Base-by-base conservation (phyloP, 2,329 filamentous ascomycete genomes). In the Ceratocystis harringtonii region DNA sequence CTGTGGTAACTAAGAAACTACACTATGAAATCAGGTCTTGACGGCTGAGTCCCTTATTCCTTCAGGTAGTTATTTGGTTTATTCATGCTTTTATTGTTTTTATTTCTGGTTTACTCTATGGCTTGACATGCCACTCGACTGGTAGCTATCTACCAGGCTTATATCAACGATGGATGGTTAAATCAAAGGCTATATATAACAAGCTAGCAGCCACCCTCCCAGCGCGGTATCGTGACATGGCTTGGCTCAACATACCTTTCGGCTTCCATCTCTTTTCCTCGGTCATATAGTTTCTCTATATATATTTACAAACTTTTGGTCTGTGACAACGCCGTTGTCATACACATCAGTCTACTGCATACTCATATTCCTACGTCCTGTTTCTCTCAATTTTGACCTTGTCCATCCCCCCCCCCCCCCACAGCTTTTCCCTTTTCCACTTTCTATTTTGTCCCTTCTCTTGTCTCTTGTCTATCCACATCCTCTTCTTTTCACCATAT, bases 101-200 rank as follows among this genome's bases (percentile, higher is more conserved):
- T 36, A 32, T 30, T 17, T 6, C 25, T 36, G 7, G 55, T 15
- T 22, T 58, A n/a, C 32, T 19, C 7, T 25, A 22, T 55, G 45
- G 19, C 12, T 58, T 36, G 55, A 58, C 12, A 58, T 58, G 28
- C 55, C 28, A 58, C 55, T 57, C 62, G 5, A 44, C 19, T 64
- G 50, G 15, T 58, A 25, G 28, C 55, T 58, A 36, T 58, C 55
- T 58, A 17, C 28, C 28, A 28, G 55, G 55, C 55, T 36, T 58
- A 32, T 58, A 58, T 58, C 55, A n/a, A 58, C 7, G 7, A 36
- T 36, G 5, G 28, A 10, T 52, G 48, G 22, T 25, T 17, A 52
- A 52, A n/a, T 17, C 32, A 28, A 30, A 58, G 28, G 32, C 55
- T 58, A 58, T 58, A 55, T 55, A 58, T 58, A 58, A 58, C 25